Evolutionary conservation across 1,284 basidiomycete genomes (phyloP).

Genomic region (Marasmius fiardii): DNA sequence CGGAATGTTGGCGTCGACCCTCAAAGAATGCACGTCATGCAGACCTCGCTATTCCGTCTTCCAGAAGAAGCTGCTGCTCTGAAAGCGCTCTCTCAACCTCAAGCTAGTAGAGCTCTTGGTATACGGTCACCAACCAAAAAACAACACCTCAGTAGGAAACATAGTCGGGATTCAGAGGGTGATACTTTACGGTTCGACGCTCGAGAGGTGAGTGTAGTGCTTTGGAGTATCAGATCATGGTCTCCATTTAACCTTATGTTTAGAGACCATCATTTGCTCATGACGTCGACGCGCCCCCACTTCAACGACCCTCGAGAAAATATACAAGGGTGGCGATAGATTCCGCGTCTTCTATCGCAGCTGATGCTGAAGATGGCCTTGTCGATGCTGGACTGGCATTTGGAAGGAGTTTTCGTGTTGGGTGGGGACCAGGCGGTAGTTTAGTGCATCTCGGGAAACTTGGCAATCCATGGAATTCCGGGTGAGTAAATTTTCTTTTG

Average conservation of each 20-base stretch:
- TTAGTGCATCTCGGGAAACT: slow-evolving; percentile 77
- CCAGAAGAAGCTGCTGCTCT: slow-evolving; percentile 66
- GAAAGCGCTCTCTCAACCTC: slow-evolving; percentile 41
- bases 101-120: slow-evolving; percentile 27
- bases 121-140: slow-evolving; percentile 17
- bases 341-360: slow-evolving; percentile 53
- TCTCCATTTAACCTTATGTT: slow-evolving; percentile 2
- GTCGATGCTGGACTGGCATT: slow-evolving; percentile 83
- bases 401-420: slow-evolving; percentile 87
- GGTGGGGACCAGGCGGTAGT: slow-evolving; percentile 84
- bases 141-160: slow-evolving; percentile 51
- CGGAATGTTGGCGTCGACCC: slow-evolving; percentile 72
- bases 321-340: slow-evolving; percentile 61
- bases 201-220: slow-evolving; percentile 50
- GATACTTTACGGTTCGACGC: slow-evolving; percentile 61
- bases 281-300: slow-evolving; percentile 60
- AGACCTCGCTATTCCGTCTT: slow-evolving; percentile 78
- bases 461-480: slow-evolving; percentile 48
- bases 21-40: slow-evolving; percentile 89
- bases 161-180: slow-evolving; percentile 74
- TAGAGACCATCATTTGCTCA: slow-evolving; percentile 78
- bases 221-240: not conserved
- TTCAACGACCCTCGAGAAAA: slow-evolving; percentile 67
- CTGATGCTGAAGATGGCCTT: slow-evolving; percentile 61
- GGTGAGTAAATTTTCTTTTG: slow-evolving; percentile 36